Percentiles rank a stretch among this genome's conserved stretches.
These are phyloP conservation scores for Fraxinus anomala DNA, from an alignment of 257 asterid species.

Conservation along the genomic window DNA sequence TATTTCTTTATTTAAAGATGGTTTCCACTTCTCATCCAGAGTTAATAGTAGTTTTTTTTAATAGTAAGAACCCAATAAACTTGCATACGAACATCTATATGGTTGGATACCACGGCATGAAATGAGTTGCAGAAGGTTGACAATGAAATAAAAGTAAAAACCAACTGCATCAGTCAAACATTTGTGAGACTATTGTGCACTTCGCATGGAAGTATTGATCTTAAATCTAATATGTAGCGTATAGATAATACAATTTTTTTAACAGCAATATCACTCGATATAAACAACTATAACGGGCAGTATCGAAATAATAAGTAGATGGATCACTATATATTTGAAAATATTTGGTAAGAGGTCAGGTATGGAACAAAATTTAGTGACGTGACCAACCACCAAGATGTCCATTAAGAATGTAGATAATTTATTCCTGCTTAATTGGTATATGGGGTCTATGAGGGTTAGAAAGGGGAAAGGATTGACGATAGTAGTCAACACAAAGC, in stretches of 20 bases:
- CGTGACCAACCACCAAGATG: neutral
- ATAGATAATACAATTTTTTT: neutral
- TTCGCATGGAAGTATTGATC: no score
- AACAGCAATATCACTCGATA: neutral
- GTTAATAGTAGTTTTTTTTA: neutral
- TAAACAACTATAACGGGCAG: neutral
- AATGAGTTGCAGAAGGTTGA: neutral
- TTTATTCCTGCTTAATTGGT: neutral
- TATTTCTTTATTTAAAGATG: neutral
- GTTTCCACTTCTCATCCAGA: neutral
- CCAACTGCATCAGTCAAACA: neutral
- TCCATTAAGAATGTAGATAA: neutral
- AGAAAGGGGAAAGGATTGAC: neutral
- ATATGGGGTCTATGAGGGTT: neutral
- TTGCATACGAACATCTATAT: neutral
- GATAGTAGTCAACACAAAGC: neutral
- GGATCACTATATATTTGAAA: neutral
- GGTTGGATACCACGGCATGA: neutral
- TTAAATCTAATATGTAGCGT: no score
- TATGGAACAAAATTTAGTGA: neutral
- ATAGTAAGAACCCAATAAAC: neutral
- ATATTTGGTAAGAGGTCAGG: no score
- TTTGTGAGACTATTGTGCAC: no score
- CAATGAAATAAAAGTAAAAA: no score
- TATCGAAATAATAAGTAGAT: neutral